phyloP scores from a whole-genome alignment of 345 rosid species.

The Raphanus sativus region DNA sequence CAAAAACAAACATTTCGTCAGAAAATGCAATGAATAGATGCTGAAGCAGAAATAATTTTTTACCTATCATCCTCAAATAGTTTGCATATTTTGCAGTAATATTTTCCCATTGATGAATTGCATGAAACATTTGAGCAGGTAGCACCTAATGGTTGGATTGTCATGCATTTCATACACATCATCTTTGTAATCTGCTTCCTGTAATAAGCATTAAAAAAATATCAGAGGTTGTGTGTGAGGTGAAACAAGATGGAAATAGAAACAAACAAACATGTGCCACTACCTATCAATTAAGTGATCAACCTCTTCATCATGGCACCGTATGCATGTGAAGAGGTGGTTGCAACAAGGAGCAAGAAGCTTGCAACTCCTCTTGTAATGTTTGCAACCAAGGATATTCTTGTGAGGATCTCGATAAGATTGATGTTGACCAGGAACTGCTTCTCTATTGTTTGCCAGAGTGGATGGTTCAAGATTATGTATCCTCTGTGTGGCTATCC shows the following conservation, averaged over 20 bases:
- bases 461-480: constrained; percentile 33
- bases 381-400: constrained; percentile 63
- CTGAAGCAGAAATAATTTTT: no score
- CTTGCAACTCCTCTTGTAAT: constrained; percentile 78
- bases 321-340: constrained; percentile 64
- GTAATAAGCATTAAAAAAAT: not conserved
- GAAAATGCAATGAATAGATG: not conserved
- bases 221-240: not conserved
- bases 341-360: constrained; percentile 70
- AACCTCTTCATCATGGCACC: constrained; percentile 8
- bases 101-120: no score
- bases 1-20: not conserved
- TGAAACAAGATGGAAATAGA: not conserved
- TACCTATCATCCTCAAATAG: no score
- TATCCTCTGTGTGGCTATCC: constrained; percentile 57
- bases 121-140: no score
- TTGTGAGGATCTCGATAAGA: constrained; percentile 53
- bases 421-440: constrained; percentile 55
- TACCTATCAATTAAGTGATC: constrained; percentile 74
- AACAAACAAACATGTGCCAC: constrained; percentile 12
- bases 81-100: no score
- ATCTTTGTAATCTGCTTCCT: no score
- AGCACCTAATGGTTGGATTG: no score
- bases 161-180: no score
- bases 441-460: constrained; percentile 41